These are phyloP conservation scores for Cymbomonas tetramitiformis DNA, from an alignment of 139 green algal species.

Conservation along the genomic window DNA sequence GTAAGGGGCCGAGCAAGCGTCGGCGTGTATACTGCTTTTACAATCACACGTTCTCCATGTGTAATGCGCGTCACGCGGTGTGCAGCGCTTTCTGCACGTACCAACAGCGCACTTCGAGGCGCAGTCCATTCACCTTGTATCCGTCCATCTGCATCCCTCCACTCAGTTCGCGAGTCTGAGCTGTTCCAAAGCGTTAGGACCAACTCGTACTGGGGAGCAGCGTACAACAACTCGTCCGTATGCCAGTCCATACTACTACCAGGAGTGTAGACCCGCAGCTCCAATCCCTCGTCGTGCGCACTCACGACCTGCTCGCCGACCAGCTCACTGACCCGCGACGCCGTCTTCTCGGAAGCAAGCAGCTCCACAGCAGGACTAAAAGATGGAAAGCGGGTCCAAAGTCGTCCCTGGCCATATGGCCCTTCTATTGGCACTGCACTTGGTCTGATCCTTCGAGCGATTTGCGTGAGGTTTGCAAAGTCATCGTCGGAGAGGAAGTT, in stretches of 20 bases:
- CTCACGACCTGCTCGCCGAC: no score
- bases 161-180: conserved; percentile 9
- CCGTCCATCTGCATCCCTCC: conserved; percentile 6
- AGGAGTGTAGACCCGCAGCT: conserved; percentile 8
- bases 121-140: not conserved
- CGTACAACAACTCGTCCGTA: conserved; percentile 16
- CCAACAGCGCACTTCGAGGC: conserved; percentile 5
- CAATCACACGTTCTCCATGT: conserved; percentile 6
- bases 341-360: no score
- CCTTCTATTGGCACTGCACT: no score
- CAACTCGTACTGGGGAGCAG: conserved; percentile 11
- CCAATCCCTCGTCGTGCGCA: no score
- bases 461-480: no score
- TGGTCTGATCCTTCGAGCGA: no score
- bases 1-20: no score
- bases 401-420: no score
- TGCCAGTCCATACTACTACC: conserved; percentile 18
- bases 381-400: no score
- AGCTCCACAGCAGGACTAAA: no score
- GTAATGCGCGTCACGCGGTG: conserved; percentile 13
- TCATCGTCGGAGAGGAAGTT: no score
- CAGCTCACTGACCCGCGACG: no score
- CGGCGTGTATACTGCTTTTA: conserved; percentile 10
- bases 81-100: conserved; percentile 2
- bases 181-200: conserved; percentile 16